Base-by-base conservation (phyloP, 345 rosid species). In the Euphorbia peplus region DNA sequence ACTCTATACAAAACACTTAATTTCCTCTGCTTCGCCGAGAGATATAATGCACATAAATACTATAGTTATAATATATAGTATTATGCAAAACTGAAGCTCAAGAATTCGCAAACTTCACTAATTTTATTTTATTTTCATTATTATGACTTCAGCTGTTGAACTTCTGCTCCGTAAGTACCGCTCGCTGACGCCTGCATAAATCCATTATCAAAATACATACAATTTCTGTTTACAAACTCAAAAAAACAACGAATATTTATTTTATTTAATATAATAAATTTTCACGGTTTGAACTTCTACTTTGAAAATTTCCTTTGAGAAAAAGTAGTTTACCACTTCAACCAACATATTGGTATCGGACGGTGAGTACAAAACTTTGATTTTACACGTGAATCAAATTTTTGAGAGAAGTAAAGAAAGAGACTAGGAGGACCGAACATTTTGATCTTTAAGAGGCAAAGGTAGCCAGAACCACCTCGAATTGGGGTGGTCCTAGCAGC, bases 151-250 rank as follows among this genome's bases (percentile, higher is more conserved):
- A 88, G 69, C 52, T 76, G 84, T 57, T 87, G 81, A 85, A 85
- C 83, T 93, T 93, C 78, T 73, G 79, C 62, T 87, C 97, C 0
- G 84, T 50, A n/a, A n/a, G n/a, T n/a, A 39, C 81, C 62, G 81
- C 97, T 91, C 53, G 95, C 76, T 46, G 97, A 82, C 69, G 85
- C 96, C 97, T 95, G 95, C 84, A 81, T 56, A 32, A 32, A 32
- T 32, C 4, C 37, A 32, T 32, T 32, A n/a, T n/a, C n/a, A 32
- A 32, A 32, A 32, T 32, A 32, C 37, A 32, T 32, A 32, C 37
- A 32, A 2, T 10, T 3, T 56, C 4, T 22, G 14, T 24, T 2
- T 21, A 54, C 14, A 26, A 11, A 2, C 13, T 25, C 3, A 3
- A 26, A 26, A 2, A 56, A 56, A 2, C 25, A 25, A 2, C 41